Base-by-base conservation (phyloP, 2,329 filamentous ascomycete species). In the Aspergillus sergii region DNA sequence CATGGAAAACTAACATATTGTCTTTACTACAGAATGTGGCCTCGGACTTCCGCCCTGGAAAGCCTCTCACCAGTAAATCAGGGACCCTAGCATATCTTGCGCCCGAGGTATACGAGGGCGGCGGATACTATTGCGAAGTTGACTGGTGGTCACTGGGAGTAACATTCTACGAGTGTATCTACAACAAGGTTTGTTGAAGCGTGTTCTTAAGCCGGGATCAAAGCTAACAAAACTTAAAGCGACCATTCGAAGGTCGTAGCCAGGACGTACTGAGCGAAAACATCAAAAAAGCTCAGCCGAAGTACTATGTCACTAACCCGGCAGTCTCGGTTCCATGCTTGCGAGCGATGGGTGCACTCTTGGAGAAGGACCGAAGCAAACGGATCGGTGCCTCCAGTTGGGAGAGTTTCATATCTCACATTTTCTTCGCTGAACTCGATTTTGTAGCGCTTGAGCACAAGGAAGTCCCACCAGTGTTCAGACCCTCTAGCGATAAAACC, bases 101-200 rank as follows among this genome's bases (percentile, higher is more conserved):
- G 1, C 95, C 95, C 5, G 95, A 99, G 77, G 95, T 98, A 2
- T 99, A 98, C 73, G 86, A 89, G 68, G 94, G 94, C 56, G 90
- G 89, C 65, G 95, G 95, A 45, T 99, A 99, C 75, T 89, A 91
- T 64, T 88, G 89, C 54, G 92, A 95, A 71, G 94, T 95, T 48
- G 95, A 99, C 77, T 99, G 95, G 95, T 99, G 95, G 95, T 98
- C 95, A 7, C 81, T 99, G 26, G 95, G 95, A 56, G 95, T 99
- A 53, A 86, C 96, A n/a, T 98, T 98, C 78, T 99, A 97, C 78
- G 95, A 99, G 79, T 98, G 95, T 85, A 97, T 99, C 68, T 99
- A 98, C 82, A 97, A 96, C 82, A 98, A 96, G 89, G 93, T 93
- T 80, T 58, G 84, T 51, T 7, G 19, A 32, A 32, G 28, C 58